Base-by-base conservation (phyloP, 257 asterid species). In the Haberlea rhodopensis region DNA sequence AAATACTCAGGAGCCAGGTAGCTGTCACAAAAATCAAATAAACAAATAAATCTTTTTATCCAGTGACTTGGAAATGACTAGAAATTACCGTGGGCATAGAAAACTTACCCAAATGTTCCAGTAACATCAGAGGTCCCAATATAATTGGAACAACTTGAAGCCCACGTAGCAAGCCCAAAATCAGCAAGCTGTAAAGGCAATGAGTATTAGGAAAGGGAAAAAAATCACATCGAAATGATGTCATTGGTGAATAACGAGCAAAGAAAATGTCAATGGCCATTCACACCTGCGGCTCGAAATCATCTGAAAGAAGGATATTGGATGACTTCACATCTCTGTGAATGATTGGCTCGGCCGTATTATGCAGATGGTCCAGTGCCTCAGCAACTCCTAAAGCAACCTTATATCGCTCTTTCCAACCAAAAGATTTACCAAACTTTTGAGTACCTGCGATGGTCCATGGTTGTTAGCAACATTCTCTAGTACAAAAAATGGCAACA, bases 241-340 rank as follows among this genome's bases (percentile, higher is more conserved):
- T 19, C 53, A 60, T 46, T n/a, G 60, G 24, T 20, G 53, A 66
- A 66, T 10, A 60, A 52, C 43, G 43, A 19, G 25, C 24, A 40
- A 46, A 19, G 6, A 53, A 8, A 46, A 60, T 40, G 22, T 8
- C 25, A 21, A 62, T 59, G 37, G 21, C 2, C 51, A 43, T 43
- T 15, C 51, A 43, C 74, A 91, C 98, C 98, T 83, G 88, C 20
- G 98, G 96, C 65, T 81, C 91, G 78, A 80, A 89, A 80, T 73
- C 72, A 82, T 89, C 85, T 4, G 89, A 87, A 64, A 91, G 88
- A 71, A 91, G 98, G 73, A 91, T 84, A 72, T 91, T 91, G 64
- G 98, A 89, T 60, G 98, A 87, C 72, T 91, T 91, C 51, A 91
- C 96, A 73, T 91, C 98, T 79, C 98, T 79, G 66, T 89, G 98